A percentile compares a stretch with the other conserved stretches of the same genome.
These are phyloP conservation scores for Podaxis rugospora DNA, from an alignment of 768 basidiomycete species.

Conservation along the genomic window DNA sequence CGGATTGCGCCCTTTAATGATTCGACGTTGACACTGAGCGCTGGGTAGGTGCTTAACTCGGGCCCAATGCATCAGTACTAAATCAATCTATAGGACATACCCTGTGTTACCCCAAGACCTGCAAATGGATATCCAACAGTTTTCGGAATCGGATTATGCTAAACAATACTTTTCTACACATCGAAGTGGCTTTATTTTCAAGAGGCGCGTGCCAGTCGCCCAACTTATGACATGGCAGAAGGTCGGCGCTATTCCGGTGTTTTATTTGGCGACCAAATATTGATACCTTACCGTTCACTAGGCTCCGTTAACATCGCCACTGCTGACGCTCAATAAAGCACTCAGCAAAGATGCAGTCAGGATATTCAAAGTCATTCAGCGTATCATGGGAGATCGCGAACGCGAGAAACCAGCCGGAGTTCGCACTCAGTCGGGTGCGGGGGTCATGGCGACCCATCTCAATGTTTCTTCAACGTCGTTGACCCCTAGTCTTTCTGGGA, in stretches of 20 bases:
- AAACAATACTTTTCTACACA: constrained; percentile 87
- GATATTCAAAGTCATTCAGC: constrained; percentile 86
- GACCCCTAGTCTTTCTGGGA: constrained; percentile 26
- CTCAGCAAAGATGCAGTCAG: constrained; percentile 77
- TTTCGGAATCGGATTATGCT: constrained; percentile 83
- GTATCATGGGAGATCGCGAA: constrained; percentile 91
- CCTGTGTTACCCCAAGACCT: constrained; percentile 78
- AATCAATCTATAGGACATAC: constrained; percentile 48
- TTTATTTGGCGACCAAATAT: not conserved
- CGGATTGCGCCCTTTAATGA: constrained; percentile 13
- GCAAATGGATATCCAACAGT: constrained; percentile 81
- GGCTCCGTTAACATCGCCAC: constrained; percentile 64
- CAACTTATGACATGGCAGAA: constrained; percentile 94
- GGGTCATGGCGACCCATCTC: constrained; percentile 37
- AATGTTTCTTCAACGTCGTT: constrained; percentile 47
- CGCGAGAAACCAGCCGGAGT: constrained; percentile 56
- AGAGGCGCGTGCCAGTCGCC: constrained; percentile 73
- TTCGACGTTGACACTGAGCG: constrained; percentile 46
- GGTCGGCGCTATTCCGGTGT: constrained; percentile 26
- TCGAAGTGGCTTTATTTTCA: constrained; percentile 84
- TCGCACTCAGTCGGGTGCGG: constrained; percentile 39
- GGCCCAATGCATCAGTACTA: constrained; percentile 6
- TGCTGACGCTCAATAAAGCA: constrained; percentile 63
- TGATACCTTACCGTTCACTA: constrained; percentile 20
- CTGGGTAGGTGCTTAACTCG: constrained; percentile 48